Conservation (phyloP, 2,329 filamentous ascomycete genomes). For the Ramichloridium luteum region DNA sequence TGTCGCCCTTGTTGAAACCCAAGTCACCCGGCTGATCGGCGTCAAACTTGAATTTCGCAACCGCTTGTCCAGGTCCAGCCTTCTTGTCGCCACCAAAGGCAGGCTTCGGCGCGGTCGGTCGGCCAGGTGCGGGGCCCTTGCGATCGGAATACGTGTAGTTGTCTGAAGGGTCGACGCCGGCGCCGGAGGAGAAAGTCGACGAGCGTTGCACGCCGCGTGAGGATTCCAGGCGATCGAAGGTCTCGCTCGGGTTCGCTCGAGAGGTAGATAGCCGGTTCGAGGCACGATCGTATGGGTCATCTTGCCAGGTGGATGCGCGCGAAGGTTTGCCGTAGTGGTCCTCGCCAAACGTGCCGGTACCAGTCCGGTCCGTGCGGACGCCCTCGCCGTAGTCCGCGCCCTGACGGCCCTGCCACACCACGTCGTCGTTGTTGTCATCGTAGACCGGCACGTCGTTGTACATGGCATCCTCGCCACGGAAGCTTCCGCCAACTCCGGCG, state of each 20-base stretch:
- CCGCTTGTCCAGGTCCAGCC: slow-evolving; percentile 57
- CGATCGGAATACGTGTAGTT: slow-evolving; percentile 42
- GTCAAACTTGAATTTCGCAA: slow-evolving; percentile 84
- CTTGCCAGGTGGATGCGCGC: slow-evolving; percentile 60
- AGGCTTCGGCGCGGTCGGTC: slow-evolving; percentile 82
- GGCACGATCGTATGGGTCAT: slow-evolving; percentile 57
- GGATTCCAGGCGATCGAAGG: slow-evolving; percentile 35
- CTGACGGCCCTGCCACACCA: slow-evolving; percentile 67
- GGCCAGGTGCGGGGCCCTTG: slow-evolving; percentile 47
- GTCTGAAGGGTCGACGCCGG: slow-evolving; percentile 32
- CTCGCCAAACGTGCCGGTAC: slow-evolving; percentile 27
- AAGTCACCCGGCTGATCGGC: slow-evolving; percentile 85
- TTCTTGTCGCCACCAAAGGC: slow-evolving; percentile 49
- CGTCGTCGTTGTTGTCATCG: slow-evolving; percentile 68
- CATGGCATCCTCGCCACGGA: slow-evolving; percentile 49
- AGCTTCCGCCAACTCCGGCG: slow-evolving; percentile 46
- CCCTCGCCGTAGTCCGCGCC: slow-evolving; percentile 62
- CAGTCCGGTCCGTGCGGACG: slow-evolving; percentile 38
- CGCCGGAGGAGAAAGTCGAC: slow-evolving; percentile 4
- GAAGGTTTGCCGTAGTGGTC: slow-evolving; percentile 44
- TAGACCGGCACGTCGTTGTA: slow-evolving; percentile 94
- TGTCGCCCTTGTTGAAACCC: slow-evolving; percentile 91
- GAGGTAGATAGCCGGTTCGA: slow-evolving; percentile 35
- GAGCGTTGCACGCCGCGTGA: slow-evolving; percentile 6
- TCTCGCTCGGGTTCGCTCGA: slow-evolving; percentile 38